Conservation (phyloP, 257 asterid genomes). For the Datura wrightii region DNA sequence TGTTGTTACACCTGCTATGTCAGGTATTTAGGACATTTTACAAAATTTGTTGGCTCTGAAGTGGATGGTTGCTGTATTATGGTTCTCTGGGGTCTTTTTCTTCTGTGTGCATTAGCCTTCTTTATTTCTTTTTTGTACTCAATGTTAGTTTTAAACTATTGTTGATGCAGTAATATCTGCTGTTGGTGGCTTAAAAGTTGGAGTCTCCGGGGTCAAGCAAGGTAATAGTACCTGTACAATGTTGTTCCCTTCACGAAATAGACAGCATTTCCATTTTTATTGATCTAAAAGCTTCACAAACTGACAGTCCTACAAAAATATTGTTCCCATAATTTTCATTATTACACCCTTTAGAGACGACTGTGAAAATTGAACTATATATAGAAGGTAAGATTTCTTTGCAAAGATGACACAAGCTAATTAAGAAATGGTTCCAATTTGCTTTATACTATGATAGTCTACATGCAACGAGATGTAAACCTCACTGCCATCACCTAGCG, state of each 20-base stretch:
- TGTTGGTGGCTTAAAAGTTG: conserved; percentile 92
- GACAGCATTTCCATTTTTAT: neutral
- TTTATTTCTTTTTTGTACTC: conserved; percentile 36
- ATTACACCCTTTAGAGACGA: neutral
- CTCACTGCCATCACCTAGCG: conserved; percentile 9
- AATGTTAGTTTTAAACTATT: conserved; percentile 35
- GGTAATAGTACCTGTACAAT: conserved; percentile 49
- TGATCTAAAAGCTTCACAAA: conserved; percentile 9
- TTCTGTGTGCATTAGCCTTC: conserved; percentile 1
- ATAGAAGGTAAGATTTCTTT: conserved; percentile 17
- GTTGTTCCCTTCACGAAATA: conserved; percentile 9
- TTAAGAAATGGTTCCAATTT: conserved; percentile 3
- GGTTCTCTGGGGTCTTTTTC: conserved; percentile 35
- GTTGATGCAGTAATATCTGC: conserved; percentile 89
- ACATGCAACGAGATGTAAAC: neutral
- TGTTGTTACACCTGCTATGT: conserved; percentile 98
- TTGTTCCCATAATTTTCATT: neutral
- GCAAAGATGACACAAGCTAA: conserved; percentile 20
- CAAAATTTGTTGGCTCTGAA: conserved; percentile 31
- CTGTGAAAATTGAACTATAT: conserved; percentile 9
- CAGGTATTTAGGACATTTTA: conserved; percentile 62
- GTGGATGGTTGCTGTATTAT: conserved; percentile 24
- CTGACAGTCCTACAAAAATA: neutral
- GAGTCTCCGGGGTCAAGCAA: conserved; percentile 75
- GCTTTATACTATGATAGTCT: conserved; percentile 22